Base-by-base conservation (phyloP, 2,329 filamentous ascomycete genomes). In the Ophiostoma fasciatum region DNA sequence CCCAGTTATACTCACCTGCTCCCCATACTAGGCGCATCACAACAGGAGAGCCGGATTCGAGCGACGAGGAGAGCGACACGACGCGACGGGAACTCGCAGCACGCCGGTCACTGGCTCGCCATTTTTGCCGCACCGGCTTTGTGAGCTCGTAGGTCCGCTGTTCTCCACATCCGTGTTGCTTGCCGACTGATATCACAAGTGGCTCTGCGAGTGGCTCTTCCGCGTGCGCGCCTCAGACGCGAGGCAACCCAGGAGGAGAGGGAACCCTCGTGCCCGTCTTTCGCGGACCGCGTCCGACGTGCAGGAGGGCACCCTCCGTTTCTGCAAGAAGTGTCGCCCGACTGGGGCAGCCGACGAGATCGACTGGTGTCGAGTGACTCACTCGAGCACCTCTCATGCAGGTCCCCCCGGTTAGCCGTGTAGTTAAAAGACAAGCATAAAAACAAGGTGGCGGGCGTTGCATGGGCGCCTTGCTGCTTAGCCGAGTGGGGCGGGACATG, bases 331-430 rank as follows among this genome's bases (percentile, higher is more conserved):
- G 40, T 47, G 48, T 51, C 46, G 44, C 51, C 35, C 46, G 35
- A 43, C 29, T 41, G 30, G 42, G 37, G 40, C 29, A 42, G 40
- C 33, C 19, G 35, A 35, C 28, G 35, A 41, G 38, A 50, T 46
- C 39, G 50, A 55, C 39, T 54, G 52, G 52, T 35, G 30, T 35
- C 33, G 45, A 42, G 48, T 55, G 52, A 55, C 44, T 55, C 51
- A 54, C 40, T 41, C 46, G 45, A 25, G 33, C 32, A 33, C 28
- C 32, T 30, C 18, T 12, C 33, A 41, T 41, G 39, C 39, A 41
- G 33, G 29, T 38, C 22, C 38, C 33, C 19, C 34, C 35, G 31
- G 28, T 37, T 29, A 32, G n/a, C 28, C 32, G 28, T 18, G 35
- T 19, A 23, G 35, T 35, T 36, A 39, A 41, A 43, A 36, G 26